These are phyloP conservation scores for Fusarium sororula DNA, from an alignment of 2,329 filamentous ascomycete genomes.

Conservation along the genomic window DNA sequence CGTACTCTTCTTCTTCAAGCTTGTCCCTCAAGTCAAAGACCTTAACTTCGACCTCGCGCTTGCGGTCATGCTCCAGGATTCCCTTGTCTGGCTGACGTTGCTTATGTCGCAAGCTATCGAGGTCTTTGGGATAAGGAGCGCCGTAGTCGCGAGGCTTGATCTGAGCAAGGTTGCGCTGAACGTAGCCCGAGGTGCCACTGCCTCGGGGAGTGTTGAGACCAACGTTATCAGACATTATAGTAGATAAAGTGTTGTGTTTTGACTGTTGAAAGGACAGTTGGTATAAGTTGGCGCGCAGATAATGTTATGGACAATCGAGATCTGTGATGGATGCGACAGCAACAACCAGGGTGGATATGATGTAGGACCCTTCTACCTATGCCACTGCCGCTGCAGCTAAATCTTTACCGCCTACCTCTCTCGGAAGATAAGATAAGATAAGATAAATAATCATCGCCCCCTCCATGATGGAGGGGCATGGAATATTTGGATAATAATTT, in stretches of 20 bases:
- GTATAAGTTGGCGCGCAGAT: neutral
- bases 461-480: conserved; percentile 31
- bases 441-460: conserved; percentile 27
- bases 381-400: neutral
- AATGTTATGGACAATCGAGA: neutral
- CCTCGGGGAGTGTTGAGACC: conserved; percentile 93
- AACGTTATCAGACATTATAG: conserved; percentile 91
- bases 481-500: conserved; percentile 33
- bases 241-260: neutral
- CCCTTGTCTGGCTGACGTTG: conserved; percentile 88
- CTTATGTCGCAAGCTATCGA: conserved; percentile 74
- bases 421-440: conserved; percentile 32
- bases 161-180: conserved; percentile 93
- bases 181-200: conserved; percentile 95
- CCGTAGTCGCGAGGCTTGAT: conserved; percentile 83
- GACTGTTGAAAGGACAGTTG: neutral
- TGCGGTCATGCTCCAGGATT: conserved; percentile 93
- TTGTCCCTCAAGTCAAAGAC: conserved; percentile 90
- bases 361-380: conserved; percentile 19
- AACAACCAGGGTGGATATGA: conserved; percentile 20
- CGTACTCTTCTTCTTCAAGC: conserved; percentile 88
- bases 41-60: conserved; percentile 90
- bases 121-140: conserved; percentile 79
- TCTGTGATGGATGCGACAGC: conserved; percentile 9
- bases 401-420: conserved; percentile 10